phyloP scores from a whole-genome alignment of 2,329 filamentous ascomycete species.

The Aureobasidium sp. region DNA sequence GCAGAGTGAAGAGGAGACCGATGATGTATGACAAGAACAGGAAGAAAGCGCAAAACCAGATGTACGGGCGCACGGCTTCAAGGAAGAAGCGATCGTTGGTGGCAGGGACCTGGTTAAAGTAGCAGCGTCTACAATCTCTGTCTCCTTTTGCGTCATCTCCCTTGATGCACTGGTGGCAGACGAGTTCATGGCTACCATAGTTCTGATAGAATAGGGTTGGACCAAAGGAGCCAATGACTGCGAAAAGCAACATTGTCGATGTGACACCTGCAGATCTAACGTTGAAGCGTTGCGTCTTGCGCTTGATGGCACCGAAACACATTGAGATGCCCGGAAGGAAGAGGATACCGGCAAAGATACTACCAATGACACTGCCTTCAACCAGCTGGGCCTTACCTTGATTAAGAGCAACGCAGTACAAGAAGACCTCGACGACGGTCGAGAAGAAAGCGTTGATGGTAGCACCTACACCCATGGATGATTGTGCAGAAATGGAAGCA shows the following conservation, averaged over 20 bases:
- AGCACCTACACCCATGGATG: constrained; percentile 94
- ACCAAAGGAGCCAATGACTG: constrained; percentile 88
- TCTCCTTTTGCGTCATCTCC: constrained; percentile 42
- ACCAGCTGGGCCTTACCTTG: constrained; percentile 91
- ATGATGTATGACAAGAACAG: constrained; percentile 92
- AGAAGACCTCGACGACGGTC: constrained; percentile 92
- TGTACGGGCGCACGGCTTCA: constrained; percentile 87
- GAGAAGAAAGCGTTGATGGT: constrained; percentile 98
- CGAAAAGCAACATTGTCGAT: constrained; percentile 95
- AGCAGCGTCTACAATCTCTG: constrained; percentile 84
- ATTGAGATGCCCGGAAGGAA: constrained; percentile 93
- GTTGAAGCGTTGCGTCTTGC: constrained; percentile 98
- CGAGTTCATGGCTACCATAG: constrained; percentile 93
- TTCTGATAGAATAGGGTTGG: constrained; percentile 98
- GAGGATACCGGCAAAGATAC: constrained; percentile 92
- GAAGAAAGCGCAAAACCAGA: constrained; percentile 76
- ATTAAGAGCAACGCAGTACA: constrained; percentile 89
- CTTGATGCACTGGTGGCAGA: constrained; percentile 58
- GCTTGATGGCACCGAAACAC: constrained; percentile 96
- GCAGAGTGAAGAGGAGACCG: constrained; percentile 87
- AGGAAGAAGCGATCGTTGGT: constrained; percentile 83
- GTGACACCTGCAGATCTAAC: constrained; percentile 93
- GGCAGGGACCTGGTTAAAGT: constrained; percentile 81
- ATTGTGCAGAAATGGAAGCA: constrained; percentile 95
- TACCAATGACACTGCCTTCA: constrained; percentile 94